A percentile compares a stretch with the other conserved stretches of the same genome.
Evolutionary conservation across 2,329 filamentous ascomycete genomes (phyloP).

Genomic region (Zymoseptoria crescenta): DNA sequence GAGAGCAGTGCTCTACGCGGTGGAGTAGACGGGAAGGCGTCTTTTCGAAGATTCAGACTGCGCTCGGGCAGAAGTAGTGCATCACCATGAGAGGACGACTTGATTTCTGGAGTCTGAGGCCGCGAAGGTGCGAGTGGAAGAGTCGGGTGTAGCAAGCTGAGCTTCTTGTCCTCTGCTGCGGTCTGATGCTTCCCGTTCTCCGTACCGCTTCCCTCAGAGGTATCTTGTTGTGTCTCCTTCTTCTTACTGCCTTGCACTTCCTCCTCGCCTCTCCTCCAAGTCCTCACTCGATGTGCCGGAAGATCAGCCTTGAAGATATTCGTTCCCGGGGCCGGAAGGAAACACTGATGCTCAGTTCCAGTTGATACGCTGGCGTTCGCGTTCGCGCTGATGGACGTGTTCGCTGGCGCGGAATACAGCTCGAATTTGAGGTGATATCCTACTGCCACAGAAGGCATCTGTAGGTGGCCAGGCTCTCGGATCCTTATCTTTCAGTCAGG

Average conservation of each 20-base stretch:
- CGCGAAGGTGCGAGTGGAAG: background rate
- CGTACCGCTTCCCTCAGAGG: background rate
- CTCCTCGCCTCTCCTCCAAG: background rate
- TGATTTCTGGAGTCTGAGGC: background rate
- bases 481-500: background rate
- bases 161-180: background rate
- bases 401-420: constrained; percentile 40
- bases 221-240: background rate
- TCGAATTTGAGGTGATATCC: constrained; percentile 58
- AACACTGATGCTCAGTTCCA: constrained; percentile 15
- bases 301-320: constrained; percentile 41
- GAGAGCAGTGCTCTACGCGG: constrained; percentile 29
- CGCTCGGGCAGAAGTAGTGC: constrained; percentile 30
- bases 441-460: constrained; percentile 53
- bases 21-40: constrained; percentile 21
- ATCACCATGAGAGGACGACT: constrained; percentile 24
- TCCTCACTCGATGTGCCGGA: constrained; percentile 32
- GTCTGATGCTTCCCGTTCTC: background rate
- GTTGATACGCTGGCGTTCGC: background rate
- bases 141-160: background rate
- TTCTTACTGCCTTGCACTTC: background rate
- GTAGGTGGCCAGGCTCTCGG: background rate
- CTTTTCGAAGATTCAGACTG: constrained; percentile 30
- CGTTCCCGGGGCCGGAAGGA: constrained; percentile 33
- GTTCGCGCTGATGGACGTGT: constrained; percentile 7